Conservation (phyloP, 2,329 filamentous ascomycete genomes). For the Xylaria sp. region DNA sequence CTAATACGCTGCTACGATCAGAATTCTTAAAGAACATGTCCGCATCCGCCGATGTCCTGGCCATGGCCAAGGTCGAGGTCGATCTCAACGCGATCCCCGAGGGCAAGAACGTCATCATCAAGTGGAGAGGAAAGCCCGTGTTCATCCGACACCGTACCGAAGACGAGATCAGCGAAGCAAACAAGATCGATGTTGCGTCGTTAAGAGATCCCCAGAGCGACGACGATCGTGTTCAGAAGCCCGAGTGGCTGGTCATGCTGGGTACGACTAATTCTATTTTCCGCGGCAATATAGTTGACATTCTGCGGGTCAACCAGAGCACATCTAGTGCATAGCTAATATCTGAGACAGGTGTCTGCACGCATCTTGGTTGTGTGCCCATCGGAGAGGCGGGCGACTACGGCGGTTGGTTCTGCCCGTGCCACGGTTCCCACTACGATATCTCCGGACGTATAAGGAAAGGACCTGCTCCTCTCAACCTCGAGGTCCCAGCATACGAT, state of each 20-base stretch:
- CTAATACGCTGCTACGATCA: conserved; percentile 46
- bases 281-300: neutral
- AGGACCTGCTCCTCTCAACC: conserved; percentile 95
- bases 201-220: conserved; percentile 93
- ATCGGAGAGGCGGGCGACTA: conserved; percentile 98
- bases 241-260: conserved; percentile 98
- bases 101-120: conserved; percentile 99
- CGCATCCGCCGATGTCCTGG: conserved; percentile 95
- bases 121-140: conserved; percentile 99
- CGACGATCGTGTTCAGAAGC: conserved; percentile 92
- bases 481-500: conserved; percentile 90
- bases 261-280: conserved; percentile 56
- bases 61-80: conserved; percentile 99
- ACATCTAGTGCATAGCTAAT: conserved; percentile 19
- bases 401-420: conserved; percentile 99
- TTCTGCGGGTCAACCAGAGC: neutral
- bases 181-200: conserved; percentile 78
- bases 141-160: conserved; percentile 98
- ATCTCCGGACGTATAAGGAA: conserved; percentile 98
- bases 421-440: conserved; percentile 99
- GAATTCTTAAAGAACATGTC: conserved; percentile 99
- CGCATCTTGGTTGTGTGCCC: conserved; percentile 97
- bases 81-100: conserved; percentile 91
- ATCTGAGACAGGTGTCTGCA: conserved; percentile 79
- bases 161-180: conserved; percentile 92